Evolutionary conservation across 208 protist species (phyloP).

Genomic region (Perkinsela sp.): DNA sequence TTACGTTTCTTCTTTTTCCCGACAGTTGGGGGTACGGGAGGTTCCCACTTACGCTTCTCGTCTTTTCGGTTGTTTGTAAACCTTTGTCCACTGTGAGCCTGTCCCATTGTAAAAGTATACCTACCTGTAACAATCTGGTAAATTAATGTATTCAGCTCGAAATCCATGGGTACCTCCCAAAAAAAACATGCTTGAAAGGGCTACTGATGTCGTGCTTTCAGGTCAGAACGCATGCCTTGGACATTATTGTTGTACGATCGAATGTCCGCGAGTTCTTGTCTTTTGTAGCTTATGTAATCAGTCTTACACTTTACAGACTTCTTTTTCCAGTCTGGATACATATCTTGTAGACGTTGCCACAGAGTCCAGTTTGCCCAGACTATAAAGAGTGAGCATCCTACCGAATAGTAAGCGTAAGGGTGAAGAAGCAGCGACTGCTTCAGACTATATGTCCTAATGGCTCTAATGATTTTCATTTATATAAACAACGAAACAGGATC

Average conservation of each 20-base stretch:
- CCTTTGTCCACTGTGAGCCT: constrained; percentile 3
- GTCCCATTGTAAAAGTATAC: background rate
- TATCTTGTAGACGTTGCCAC: background rate
- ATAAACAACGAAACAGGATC: no score
- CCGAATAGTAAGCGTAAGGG: background rate
- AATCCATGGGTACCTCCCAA: background rate
- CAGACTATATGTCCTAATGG: background rate
- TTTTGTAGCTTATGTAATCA: background rate
- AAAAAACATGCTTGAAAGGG: no score
- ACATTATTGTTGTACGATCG: background rate
- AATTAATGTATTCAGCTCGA: background rate
- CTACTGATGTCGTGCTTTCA: background rate
- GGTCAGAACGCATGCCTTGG: background rate
- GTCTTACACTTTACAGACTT: background rate
- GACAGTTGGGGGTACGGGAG: constrained; percentile 66
- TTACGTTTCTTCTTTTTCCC: constrained; percentile 62
- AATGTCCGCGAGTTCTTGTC: background rate
- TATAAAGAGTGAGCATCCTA: background rate
- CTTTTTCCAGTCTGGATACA: background rate
- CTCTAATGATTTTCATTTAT: no score
- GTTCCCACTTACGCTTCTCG: constrained; percentile 74
- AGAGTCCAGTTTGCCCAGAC: background rate
- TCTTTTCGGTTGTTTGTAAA: constrained; percentile 12
- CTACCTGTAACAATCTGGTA: background rate
- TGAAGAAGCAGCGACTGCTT: background rate